A percentile compares a stretch with the other conserved stretches of the same genome.
Conservation (phyloP, 805 yeast genomes). For the Candida ovalis region DNA sequence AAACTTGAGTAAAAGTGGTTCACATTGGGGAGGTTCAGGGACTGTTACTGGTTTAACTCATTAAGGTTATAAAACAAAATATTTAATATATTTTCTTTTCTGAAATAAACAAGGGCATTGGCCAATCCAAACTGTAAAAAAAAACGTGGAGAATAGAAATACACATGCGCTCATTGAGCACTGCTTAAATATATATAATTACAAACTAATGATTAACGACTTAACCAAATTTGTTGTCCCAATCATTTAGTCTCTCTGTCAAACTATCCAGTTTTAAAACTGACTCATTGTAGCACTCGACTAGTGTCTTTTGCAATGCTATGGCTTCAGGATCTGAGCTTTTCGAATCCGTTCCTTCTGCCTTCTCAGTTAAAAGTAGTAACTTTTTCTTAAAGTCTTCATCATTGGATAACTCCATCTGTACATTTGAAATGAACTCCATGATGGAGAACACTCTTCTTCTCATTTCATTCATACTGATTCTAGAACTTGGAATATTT, state of each 20-base stretch:
- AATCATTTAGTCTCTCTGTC: conserved; percentile 62
- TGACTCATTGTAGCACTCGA: conserved; percentile 54
- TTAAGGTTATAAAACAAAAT: neutral
- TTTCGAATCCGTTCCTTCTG: conserved; percentile 22
- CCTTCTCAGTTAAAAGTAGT: conserved; percentile 27
- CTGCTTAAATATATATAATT: neutral
- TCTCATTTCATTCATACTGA: conserved; percentile 78
- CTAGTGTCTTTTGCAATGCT: conserved; percentile 35
- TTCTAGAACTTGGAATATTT: conserved; percentile 71
- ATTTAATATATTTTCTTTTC: neutral
- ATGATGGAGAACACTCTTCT: conserved; percentile 84
- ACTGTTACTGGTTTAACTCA: neutral
- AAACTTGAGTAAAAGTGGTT: conserved; percentile 20
- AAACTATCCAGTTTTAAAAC: conserved; percentile 65
- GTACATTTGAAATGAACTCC: conserved; percentile 87
- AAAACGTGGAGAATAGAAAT: neutral
- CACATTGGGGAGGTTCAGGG: conserved; percentile 16
- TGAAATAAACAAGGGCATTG: too few species aligned
- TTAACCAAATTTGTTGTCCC: conserved; percentile 74
- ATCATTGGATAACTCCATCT: conserved; percentile 75
- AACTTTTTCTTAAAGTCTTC: conserved; percentile 47
- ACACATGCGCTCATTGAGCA: neutral
- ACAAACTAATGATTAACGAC: neutral
- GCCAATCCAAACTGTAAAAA: neutral
- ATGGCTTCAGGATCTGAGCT: conserved; percentile 27